Percentiles rank a stretch among this genome's conserved stretches.
These are phyloP conservation scores for Umbelopsis isabellina DNA, from an alignment of 192 early-diverging fungal genomes.

Conservation along the genomic window DNA sequence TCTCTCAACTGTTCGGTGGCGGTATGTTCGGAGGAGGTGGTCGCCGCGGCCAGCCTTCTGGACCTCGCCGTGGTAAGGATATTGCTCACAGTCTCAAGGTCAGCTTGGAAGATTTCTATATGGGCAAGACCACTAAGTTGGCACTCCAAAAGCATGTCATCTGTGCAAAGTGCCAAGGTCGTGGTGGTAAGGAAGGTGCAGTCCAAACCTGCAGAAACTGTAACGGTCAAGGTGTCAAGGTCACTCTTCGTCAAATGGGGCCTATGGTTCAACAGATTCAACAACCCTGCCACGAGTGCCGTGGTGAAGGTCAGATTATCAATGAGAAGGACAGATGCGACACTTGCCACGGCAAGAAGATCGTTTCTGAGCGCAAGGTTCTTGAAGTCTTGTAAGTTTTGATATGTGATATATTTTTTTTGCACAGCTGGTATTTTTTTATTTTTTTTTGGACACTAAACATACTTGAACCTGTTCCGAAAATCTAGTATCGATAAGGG, in stretches of 20 bases:
- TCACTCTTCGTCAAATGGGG: conserved; percentile 93
- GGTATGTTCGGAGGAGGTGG: conserved; percentile 79
- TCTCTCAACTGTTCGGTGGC: conserved; percentile 96
- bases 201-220: conserved; percentile 84
- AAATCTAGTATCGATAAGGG: conserved; percentile 84
- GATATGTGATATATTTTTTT: neutral
- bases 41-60: conserved; percentile 49
- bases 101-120: conserved; percentile 84
- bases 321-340: conserved; percentile 90
- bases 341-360: conserved; percentile 89
- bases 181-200: conserved; percentile 94
- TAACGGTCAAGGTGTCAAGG: conserved; percentile 88
- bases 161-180: conserved; percentile 90
- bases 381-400: conserved; percentile 79
- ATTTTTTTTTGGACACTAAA: neutral
- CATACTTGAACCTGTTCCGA: too few relatives aligned
- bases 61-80: conserved; percentile 97
- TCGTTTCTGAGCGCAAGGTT: conserved; percentile 87
- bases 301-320: conserved; percentile 91
- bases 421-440: neutral
- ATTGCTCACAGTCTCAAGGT: conserved; percentile 89
- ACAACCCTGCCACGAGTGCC: conserved; percentile 90
- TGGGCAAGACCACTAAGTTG: conserved; percentile 93
- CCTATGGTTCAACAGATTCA: conserved; percentile 99
- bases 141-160: conserved; percentile 93